Percentiles rank a stretch among this genome's conserved stretches.
These are phyloP conservation scores for Malassezia pachydermatis DNA, from an alignment of 1,284 basidiomycete genomes.

Conservation along the genomic window DNA sequence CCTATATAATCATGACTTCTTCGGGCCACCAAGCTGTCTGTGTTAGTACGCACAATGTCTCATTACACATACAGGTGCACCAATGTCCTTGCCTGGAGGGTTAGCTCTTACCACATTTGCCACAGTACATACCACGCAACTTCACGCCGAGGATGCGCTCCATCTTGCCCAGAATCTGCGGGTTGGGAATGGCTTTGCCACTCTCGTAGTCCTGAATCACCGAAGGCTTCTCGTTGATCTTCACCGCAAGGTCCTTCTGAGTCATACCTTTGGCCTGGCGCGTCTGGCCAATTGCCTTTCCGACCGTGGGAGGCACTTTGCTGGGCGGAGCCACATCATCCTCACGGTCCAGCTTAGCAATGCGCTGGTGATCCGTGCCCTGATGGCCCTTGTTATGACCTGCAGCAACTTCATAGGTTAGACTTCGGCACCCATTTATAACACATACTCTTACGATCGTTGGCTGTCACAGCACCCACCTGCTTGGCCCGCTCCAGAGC, in stretches of 20 bases:
- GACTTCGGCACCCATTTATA: neutral
- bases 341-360: slow-evolving; percentile 45
- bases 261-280: slow-evolving; percentile 67
- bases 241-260: slow-evolving; percentile 88
- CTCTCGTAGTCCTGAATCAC: slow-evolving; percentile 77
- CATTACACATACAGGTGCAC: slow-evolving; percentile 25
- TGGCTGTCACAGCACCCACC: slow-evolving; percentile 50
- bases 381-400: slow-evolving; percentile 41
- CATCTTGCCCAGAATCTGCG: slow-evolving; percentile 80
- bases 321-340: slow-evolving; percentile 91
- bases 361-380: slow-evolving; percentile 41
- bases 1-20: slow-evolving; percentile 10
- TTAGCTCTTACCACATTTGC: neutral
- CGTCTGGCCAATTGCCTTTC: slow-evolving; percentile 74
- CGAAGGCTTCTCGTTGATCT: slow-evolving; percentile 80
- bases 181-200: slow-evolving; percentile 75
- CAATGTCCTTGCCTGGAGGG: slow-evolving; percentile 36
- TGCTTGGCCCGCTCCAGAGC: slow-evolving; percentile 48
- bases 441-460: slow-evolving; percentile 49
- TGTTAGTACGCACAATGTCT: slow-evolving; percentile 7
- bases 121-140: slow-evolving; percentile 59
- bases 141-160: slow-evolving; percentile 83
- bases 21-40: slow-evolving; percentile 15
- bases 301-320: slow-evolving; percentile 69
- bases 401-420: slow-evolving; percentile 21